Evolutionary conservation across 345 rosid genomes (phyloP).

Genomic region (Diplotaxis tenuifolia): DNA sequence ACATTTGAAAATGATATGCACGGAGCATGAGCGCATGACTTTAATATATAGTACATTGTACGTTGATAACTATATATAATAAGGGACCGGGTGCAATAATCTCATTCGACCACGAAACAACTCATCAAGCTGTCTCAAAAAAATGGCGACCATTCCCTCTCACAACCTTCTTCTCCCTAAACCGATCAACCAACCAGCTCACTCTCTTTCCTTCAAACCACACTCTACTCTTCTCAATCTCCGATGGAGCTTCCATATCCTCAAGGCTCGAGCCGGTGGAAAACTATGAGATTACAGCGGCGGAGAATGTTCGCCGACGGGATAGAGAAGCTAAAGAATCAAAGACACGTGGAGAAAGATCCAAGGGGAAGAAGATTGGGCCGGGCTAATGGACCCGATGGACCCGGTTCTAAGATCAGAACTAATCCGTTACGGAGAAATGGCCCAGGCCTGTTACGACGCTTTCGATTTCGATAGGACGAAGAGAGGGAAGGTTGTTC

Average conservation of each 20-base stretch:
- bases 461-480: slow-evolving; percentile 69
- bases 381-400: slow-evolving; percentile 68
- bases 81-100: background rate
- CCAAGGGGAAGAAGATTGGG: slow-evolving; percentile 86
- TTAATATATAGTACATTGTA: background rate
- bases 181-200: slow-evolving; percentile 1
- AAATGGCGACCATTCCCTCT: slow-evolving; percentile 46
- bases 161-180: slow-evolving; percentile 31
- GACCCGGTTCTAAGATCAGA: slow-evolving; percentile 77
- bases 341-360: slow-evolving; percentile 63
- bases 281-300: slow-evolving; percentile 11
- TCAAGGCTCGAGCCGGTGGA: slow-evolving; percentile 10
- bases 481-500: slow-evolving; percentile 40
- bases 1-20: slow-evolving; percentile 12
- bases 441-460: slow-evolving; percentile 85
- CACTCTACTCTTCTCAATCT: background rate
- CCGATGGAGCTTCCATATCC: slow-evolving; percentile 36
- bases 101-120: background rate
- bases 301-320: slow-evolving; percentile 21
- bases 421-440: slow-evolving; percentile 81
- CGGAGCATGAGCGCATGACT: background rate
- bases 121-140: slow-evolving; percentile 22
- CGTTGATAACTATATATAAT: background rate
- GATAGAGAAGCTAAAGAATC: slow-evolving; percentile 28
- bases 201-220: slow-evolving; percentile 21